Evolutionary conservation across 495 filamentous ascomycete genomes (phyloP).

Genomic region (Penicillium coffeae): DNA sequence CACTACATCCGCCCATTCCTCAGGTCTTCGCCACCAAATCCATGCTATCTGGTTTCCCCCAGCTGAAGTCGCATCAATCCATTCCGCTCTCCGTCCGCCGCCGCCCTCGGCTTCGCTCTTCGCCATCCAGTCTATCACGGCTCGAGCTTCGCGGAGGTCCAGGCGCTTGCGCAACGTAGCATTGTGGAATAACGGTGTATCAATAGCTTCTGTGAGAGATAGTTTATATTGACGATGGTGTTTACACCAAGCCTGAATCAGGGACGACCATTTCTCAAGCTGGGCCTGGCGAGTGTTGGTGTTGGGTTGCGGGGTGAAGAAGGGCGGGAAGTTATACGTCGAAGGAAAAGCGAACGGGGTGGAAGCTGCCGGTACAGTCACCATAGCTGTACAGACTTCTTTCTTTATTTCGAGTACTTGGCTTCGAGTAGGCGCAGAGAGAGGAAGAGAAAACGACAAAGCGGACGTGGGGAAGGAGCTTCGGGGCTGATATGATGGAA

Average conservation of each 20-base stretch:
- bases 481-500: background rate
- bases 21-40: conserved; percentile 66
- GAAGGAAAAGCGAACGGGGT: conserved; percentile 37
- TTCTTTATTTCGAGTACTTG: too few species aligned
- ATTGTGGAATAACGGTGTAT: conserved; percentile 57
- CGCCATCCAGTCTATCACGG: conserved; percentile 71
- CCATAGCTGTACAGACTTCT: too few species aligned
- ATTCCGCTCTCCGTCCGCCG: conserved; percentile 61
- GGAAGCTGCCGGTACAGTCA: conserved; percentile 10
- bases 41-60: conserved; percentile 38
- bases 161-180: conserved; percentile 52
- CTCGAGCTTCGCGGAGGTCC: conserved; percentile 55
- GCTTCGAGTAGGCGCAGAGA: background rate
- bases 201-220: conserved; percentile 57
- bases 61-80: conserved; percentile 42
- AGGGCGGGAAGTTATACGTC: conserved; percentile 51
- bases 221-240: conserved; percentile 70
- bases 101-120: conserved; percentile 57
- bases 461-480: background rate
- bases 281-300: conserved; percentile 69
- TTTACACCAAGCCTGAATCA: conserved; percentile 80
- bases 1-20: conserved; percentile 69
- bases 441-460: background rate
- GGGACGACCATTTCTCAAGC: conserved; percentile 75
- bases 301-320: conserved; percentile 71